Evolutionary conservation across 805 yeast species (phyloP), one percentile per base, ranked within the genome.

Genomic region (Pichia manshurica): DNA sequence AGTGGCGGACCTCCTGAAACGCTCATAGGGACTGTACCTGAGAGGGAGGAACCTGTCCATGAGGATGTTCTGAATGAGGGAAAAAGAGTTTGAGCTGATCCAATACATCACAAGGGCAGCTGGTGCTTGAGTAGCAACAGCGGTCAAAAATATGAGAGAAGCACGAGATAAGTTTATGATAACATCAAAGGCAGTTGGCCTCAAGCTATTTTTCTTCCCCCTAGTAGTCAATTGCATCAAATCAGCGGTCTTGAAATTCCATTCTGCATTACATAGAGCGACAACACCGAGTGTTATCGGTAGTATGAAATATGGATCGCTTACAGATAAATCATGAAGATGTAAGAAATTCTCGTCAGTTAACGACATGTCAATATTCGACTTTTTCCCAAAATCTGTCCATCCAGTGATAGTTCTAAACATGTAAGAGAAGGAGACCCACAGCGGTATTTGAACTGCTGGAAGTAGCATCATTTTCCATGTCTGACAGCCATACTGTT

Each of bases 71-170:
- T 91, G 97, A 0, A 77, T 51, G 50, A 87, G 66, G 2, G 97
- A 89, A 60, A 73, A 90, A 4, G 74, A 56, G 60, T 88, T 90
- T 0, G 96, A 88, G 40, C 91, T 80, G 28, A 87, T 74, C 99
- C 98, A 91, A 66, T 90, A 91, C n/a, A 88, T 61, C 0, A 84
- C 78, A 32, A 90, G 67, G 0, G 95, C 87, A 25, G 82, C 70
- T 0, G 98, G 96, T 0, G 96, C 95, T 57, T 89, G 93, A 36
- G 89, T 78, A 0, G 96, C 74, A 17, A 89, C 71, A 5, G 88
- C 89, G 84, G 88, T 87, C 65, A 91, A 71, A 53, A 87, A 79
- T 1, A 89, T 79, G 45, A 86, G 79, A 20, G 91, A 80, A 53
- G 87, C 71, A 57, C 96, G 72, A 2, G 95, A 78, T 2, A 86